Percentiles rank a stretch among this genome's conserved stretches.
These are phyloP conservation scores for Claviceps pusilla DNA, from an alignment of 2,329 filamentous ascomycete genomes.

Conservation along the genomic window DNA sequence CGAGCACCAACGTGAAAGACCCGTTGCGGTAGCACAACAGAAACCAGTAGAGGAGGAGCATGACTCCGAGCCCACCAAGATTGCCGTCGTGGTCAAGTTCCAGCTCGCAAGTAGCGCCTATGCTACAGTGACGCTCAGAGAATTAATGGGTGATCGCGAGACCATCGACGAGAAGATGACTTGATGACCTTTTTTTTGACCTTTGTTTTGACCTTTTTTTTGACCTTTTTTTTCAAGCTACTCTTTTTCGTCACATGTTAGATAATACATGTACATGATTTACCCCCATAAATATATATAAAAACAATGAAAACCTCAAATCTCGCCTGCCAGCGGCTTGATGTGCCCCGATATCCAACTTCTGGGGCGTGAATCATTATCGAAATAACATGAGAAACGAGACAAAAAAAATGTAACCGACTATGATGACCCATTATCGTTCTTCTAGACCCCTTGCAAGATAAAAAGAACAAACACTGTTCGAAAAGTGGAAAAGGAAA, in stretches of 20 bases:
- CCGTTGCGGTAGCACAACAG: constrained; percentile 5
- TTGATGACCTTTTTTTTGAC: background rate
- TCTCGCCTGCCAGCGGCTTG: background rate
- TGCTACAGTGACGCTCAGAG: constrained; percentile 68
- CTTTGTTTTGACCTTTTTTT: too few species aligned
- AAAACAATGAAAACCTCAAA: background rate
- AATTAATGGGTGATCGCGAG: constrained; percentile 46
- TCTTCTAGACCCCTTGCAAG: background rate
- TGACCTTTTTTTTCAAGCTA: too few species aligned
- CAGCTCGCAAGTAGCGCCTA: constrained; percentile 68
- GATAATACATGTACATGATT: background rate
- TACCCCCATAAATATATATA: background rate
- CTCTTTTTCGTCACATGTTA: background rate
- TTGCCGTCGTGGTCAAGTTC: constrained; percentile 58
- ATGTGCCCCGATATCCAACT: constrained; percentile 1
- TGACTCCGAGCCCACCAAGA: constrained; percentile 20
- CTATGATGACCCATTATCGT: background rate
- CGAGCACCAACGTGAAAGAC: constrained; percentile 1
- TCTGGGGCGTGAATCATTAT: background rate
- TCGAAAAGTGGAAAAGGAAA: background rate
- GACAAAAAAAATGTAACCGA: background rate
- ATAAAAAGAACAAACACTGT: background rate
- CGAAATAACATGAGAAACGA: background rate
- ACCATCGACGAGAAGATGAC: constrained; percentile 9
- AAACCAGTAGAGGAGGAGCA: constrained; percentile 11